A percentile compares a stretch with the other conserved stretches of the same genome.
These are phyloP conservation scores for Stagonosporopsis rhizophila DNA, from an alignment of 2,329 filamentous ascomycete species.

Conservation along the genomic window DNA sequence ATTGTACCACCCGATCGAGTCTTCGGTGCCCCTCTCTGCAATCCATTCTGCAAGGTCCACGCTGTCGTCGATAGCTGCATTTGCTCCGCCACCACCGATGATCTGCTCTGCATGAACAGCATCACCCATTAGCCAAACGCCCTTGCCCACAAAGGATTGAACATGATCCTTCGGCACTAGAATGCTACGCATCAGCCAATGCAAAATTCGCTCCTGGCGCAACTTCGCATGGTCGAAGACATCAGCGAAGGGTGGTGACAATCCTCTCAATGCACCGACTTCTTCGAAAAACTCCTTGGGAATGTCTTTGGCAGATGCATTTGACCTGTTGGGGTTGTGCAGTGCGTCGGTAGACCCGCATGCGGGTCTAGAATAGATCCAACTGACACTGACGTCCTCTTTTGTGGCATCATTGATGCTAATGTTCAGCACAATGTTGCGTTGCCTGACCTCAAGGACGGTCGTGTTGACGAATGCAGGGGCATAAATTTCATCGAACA, in stretches of 20 bases:
- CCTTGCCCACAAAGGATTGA: slow-evolving; percentile 16
- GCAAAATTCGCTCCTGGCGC: slow-evolving; percentile 45
- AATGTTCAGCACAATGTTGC: slow-evolving; percentile 38
- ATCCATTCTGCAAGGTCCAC: slow-evolving; percentile 40
- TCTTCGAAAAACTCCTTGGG: slow-evolving; percentile 49
- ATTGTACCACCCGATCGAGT: slow-evolving; percentile 7
- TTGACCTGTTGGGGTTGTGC: slow-evolving; percentile 44
- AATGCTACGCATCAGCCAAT: slow-evolving; percentile 53
- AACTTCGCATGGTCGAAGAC: slow-evolving; percentile 45
- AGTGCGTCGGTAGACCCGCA: slow-evolving; percentile 38
- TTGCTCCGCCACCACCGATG: slow-evolving; percentile 51
- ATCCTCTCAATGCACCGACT: slow-evolving; percentile 29
- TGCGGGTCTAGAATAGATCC: slow-evolving; percentile 50
- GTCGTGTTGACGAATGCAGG: slow-evolving; percentile 24
- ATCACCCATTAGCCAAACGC: slow-evolving; percentile 44
- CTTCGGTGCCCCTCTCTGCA: slow-evolving; percentile 9
- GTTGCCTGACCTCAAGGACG: slow-evolving; percentile 32
- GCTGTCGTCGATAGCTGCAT: slow-evolving; percentile 50
- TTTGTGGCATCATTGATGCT: slow-evolving; percentile 35
- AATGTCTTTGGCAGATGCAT: slow-evolving; percentile 41
- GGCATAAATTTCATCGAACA: slow-evolving; percentile 24
- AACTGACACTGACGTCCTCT: slow-evolving; percentile 46
- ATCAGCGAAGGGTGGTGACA: slow-evolving; percentile 40
- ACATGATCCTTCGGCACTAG: slow-evolving; percentile 29
- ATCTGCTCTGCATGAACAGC: slow-evolving; percentile 52